Evolutionary conservation across 805 yeast species (phyloP), one percentile per base, ranked within the genome.

Genomic region (Yarrowia keelungensis): DNA sequence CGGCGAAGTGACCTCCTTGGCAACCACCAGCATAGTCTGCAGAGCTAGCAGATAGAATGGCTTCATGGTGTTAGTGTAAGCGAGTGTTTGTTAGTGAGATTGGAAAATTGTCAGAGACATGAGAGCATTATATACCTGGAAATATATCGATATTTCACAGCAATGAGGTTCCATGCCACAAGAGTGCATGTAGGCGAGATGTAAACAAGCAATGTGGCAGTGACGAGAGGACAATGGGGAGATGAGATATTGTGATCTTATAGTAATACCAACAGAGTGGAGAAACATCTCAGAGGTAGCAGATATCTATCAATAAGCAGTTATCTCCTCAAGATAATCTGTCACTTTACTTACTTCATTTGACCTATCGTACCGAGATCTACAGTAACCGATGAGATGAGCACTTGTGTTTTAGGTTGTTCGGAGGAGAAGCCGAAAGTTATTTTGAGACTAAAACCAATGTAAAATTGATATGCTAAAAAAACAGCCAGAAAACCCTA

Each of bases 1-100:
- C 12, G 65, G 65, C 5, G 65, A 42, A 4, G 65, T 3, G 16
- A 59, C 51, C 65, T 59, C 65, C 15, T 59, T 59, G 65, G 65
- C 65, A n/a, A 8, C 12, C 42, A 45, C 65, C 12, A 59, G 16
- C 7, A 59, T 5, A 0, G 51, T 10, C 42, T 59, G 65, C 22
- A 59, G 42, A 0, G 42, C 32, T 4, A 59, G 26, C 26, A 59
- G 65, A 38, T 59, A 59, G 22, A 59, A 32, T 7, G 41, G 42
- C 8, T 45, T 59, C 65, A 59, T 59, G 8, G 59, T 53, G 3
- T 46, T 42, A 26, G 39, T 8, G 65, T 59, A 16, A 32, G 15
- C 38, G 53, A 32, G 10, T 32, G 65, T 59, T 16, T n/a, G 36
- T n/a, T 15, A 10, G 42, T 42, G 32, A 26, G 5, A 3, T 3